Base-by-base conservation (phyloP, 441 rosid genomes). In the Croton setiger region DNA sequence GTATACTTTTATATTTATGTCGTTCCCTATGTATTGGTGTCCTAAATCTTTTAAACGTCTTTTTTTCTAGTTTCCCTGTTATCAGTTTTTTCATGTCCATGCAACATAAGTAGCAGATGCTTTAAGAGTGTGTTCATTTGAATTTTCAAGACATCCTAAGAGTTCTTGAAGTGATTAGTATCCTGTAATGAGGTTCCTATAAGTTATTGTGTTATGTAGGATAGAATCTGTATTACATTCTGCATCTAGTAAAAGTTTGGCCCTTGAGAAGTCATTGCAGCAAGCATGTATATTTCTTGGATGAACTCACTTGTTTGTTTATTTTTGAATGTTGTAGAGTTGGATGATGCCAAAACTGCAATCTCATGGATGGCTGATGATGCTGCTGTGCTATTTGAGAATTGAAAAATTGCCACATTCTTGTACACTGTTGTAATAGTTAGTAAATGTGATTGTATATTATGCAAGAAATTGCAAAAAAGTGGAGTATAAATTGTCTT, bases 241-340 rank as follows among this genome's bases (percentile, higher is more conserved):
- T 27, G 31, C 31, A 27, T 27, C 31, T 27, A 27, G 31, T 27
- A 27, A 27, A 0, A 27, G 31, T 27, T 27, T 27, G 1, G 31
- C 31, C 31, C 31, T 27, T 27, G 1, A 27, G 1, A 27, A 27
- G 31, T 27, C 31, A 27, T 1, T 27, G 31, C 31, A 27, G 2
- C 31, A 27, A 27, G 31, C 31, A 4, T 37, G 0, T 37, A 4
- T 6, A 4, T 39, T 39, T 39, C 10, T 39, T 56, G 13, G 43
- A 39, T 18, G 31, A 8, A 23, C 60, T 35, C 33, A 45, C 62
- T 20, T 23, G n/a, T 55, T 5, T 27, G 33, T 47, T 59, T 67
- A 11, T 41, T 11, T 63, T 27, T 71, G 39, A 7, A 18, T 67
- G 55, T 61, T 69, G 77, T 52, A 84, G 85, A 80, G 33, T 61